Evolutionary conservation across 1,284 basidiomycete species (phyloP).

Genomic region (Boletus mariae): DNA sequence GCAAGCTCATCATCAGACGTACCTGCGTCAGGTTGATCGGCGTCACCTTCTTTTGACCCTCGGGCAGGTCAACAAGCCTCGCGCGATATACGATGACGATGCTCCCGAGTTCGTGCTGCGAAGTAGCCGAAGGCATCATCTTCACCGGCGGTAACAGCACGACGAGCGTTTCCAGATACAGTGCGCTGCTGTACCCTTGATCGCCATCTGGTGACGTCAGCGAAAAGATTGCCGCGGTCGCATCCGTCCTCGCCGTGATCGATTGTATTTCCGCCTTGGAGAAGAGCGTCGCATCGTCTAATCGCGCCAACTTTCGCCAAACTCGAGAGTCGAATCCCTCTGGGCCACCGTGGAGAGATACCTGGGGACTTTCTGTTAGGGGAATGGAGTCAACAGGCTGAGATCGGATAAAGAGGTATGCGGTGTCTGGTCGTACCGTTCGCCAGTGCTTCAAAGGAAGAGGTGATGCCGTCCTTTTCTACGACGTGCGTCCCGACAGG

Average conservation of each 20-base stretch:
- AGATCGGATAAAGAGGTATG: not conserved
- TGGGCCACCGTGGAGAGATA: constrained; percentile 70
- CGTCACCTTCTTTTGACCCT: constrained; percentile 43
- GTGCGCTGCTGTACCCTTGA: constrained; percentile 61
- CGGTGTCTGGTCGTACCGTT: constrained; percentile 41
- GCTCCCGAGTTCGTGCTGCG: constrained; percentile 55
- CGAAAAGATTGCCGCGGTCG: constrained; percentile 48
- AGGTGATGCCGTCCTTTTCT: constrained; percentile 49
- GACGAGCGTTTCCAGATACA: constrained; percentile 59
- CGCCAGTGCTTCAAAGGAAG: constrained; percentile 46
- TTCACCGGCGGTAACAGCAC: constrained; percentile 50
- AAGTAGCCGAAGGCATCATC: constrained; percentile 26
- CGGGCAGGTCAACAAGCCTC: constrained; percentile 44
- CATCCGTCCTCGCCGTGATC: constrained; percentile 23
- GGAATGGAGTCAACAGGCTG: not conserved
- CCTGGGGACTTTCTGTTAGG: constrained; percentile 50
- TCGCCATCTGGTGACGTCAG: constrained; percentile 62
- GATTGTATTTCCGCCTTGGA: constrained; percentile 47
- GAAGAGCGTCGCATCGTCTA: constrained; percentile 51
- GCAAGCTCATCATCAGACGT: constrained; percentile 4
- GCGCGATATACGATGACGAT: constrained; percentile 65
- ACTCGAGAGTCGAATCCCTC: constrained; percentile 56
- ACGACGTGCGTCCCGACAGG: constrained; percentile 54
- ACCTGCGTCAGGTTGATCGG: constrained; percentile 75
- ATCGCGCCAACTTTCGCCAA: constrained; percentile 47